A percentile compares a stretch with the other conserved stretches of the same genome.
These are phyloP conservation scores for Xylaria nigripes DNA, from an alignment of 495 filamentous ascomycete genomes.

Conservation along the genomic window DNA sequence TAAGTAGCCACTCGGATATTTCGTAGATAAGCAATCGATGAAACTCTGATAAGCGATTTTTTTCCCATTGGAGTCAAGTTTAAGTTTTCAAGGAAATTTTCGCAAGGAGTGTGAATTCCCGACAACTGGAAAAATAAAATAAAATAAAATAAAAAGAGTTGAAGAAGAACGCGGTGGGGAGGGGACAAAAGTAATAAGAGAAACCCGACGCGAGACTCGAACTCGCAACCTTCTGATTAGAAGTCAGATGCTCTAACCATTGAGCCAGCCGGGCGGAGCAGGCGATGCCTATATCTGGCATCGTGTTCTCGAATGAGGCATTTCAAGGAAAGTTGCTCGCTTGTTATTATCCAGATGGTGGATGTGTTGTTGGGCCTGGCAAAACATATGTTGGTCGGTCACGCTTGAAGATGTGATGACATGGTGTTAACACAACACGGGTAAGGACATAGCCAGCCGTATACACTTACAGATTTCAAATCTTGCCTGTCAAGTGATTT, in stretches of 20 bases:
- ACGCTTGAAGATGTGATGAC: no score
- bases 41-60: not conserved
- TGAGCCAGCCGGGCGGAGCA: constrained; percentile 1
- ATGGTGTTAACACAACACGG: no score
- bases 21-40: not conserved
- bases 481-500: no score
- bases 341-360: no score
- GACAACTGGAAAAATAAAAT: not conserved
- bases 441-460: no score
- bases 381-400: no score
- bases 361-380: no score
- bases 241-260: constrained; percentile 7
- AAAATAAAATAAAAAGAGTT: constrained; percentile 15
- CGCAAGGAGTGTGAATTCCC: no score
- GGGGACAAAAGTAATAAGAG: not conserved
- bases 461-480: no score
- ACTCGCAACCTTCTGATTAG: constrained; percentile 27
- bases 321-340: no score
- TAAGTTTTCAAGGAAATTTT: not conserved
- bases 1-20: not conserved
- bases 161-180: no score
- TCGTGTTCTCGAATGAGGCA: not conserved
- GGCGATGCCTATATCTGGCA: not conserved
- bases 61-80: no score
- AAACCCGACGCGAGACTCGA: constrained; percentile 20